A percentile compares a stretch with the other conserved stretches of the same genome.
These are phyloP conservation scores for Nothophytophthora sp. DNA, from an alignment of 352 stramenopile genomes.

Conservation along the genomic window DNA sequence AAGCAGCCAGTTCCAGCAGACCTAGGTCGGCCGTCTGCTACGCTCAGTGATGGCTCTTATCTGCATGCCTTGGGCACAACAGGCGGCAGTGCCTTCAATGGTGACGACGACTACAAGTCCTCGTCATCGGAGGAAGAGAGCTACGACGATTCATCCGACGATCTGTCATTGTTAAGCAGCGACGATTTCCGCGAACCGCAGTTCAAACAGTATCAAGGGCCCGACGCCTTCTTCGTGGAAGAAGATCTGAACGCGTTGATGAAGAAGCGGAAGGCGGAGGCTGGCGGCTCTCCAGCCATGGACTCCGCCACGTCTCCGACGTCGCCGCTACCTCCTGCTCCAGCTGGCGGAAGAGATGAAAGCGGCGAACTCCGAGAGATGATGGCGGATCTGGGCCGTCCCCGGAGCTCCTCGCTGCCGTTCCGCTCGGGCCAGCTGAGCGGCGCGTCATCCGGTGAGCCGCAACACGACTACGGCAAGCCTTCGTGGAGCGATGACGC, in stretches of 20 bases:
- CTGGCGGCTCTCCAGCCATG: conserved; percentile 3
- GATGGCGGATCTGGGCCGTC: conserved; percentile 61
- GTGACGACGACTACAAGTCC: conserved; percentile 27
- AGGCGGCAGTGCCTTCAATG: conserved; percentile 18
- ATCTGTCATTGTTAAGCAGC: conserved; percentile 36
- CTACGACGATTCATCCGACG: conserved; percentile 31
- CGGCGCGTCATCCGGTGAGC: conserved; percentile 35
- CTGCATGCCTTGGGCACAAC: conserved; percentile 31
- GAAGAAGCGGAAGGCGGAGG: conserved; percentile 24
- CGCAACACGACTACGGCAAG: conserved; percentile 29
- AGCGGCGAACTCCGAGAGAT: conserved; percentile 59
- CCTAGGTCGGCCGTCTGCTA: conserved; percentile 8
- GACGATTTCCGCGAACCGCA: conserved; percentile 24
- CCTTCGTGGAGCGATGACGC: conserved; percentile 64
- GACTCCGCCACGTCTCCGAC: conserved; percentile 14
- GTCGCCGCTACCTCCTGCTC: conserved; percentile 11
- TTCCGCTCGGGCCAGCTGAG: conserved; percentile 43
- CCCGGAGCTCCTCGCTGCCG: conserved; percentile 62
- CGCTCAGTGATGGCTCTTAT: conserved; percentile 19
- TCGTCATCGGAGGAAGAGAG: conserved; percentile 41
- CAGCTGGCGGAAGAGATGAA: conserved; percentile 26
- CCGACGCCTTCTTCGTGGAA: conserved; percentile 38
- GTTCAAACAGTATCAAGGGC: conserved; percentile 27
- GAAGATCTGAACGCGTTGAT: conserved; percentile 32
- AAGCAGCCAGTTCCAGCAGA: conserved; percentile 1